These are phyloP conservation scores for Solanum commersonii DNA, from an alignment of 257 asterid species.

Conservation along the genomic window DNA sequence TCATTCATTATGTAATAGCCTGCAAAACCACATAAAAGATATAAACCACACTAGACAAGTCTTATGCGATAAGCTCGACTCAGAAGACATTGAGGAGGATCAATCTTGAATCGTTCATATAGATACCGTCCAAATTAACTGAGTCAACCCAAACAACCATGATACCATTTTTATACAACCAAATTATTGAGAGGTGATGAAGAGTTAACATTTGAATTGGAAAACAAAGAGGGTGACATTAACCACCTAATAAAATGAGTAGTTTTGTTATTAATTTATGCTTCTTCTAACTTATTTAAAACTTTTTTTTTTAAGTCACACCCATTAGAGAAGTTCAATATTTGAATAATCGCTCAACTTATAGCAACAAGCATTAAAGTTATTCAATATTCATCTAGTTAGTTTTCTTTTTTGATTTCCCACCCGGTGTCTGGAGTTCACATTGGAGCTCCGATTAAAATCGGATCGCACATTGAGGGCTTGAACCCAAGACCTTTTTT, in stretches of 20 bases:
- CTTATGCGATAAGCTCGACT: rapidly evolving
- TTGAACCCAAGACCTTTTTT: no score
- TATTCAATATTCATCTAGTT: no score
- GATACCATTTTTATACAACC: neutral
- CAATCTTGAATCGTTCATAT: rapidly evolving
- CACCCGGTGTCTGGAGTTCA: no score
- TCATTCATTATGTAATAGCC: rapidly evolving
- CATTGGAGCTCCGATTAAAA: no score
- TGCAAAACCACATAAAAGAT: neutral
- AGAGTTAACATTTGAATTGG: neutral
- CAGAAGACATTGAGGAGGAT: no score
- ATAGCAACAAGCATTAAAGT: no score
- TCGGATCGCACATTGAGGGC: no score
- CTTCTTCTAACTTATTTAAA: neutral
- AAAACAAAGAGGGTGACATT: neutral
- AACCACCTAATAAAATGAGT: neutral
- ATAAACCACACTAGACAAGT: neutral
- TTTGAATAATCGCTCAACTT: no score
- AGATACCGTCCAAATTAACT: neutral
- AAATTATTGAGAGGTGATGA: neutral
- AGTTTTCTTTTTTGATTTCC: no score
- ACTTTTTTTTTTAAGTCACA: neutral
- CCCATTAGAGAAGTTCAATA: neutral
- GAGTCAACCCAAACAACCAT: neutral
- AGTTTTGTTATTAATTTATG: neutral